phyloP scores from a whole-genome alignment of 192 early-diverging fungal species.

The Entophlyctis helioformis region DNA sequence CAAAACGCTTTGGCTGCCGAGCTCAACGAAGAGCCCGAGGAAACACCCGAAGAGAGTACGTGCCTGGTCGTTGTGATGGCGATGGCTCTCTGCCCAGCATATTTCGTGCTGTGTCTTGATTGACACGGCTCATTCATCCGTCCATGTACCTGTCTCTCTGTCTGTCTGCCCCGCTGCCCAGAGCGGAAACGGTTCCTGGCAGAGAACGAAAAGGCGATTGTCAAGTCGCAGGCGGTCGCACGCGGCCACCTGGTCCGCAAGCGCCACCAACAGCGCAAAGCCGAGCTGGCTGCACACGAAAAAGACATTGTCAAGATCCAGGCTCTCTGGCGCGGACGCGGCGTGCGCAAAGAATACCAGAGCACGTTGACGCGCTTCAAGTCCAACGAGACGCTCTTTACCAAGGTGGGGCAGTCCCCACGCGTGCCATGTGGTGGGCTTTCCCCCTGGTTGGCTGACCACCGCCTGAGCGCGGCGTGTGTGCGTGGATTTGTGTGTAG shows the following conservation, averaged over 20 bases:
- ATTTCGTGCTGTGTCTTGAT: too few relatives aligned
- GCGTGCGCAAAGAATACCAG: too few relatives aligned
- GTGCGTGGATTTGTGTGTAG: constrained; percentile 5
- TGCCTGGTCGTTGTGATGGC: too few relatives aligned
- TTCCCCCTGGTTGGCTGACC: too few relatives aligned
- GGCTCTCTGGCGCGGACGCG: constrained; percentile 7
- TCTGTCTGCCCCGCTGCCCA: too few relatives aligned
- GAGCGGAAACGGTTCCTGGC: constrained; percentile 5
- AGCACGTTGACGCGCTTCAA: too few relatives aligned
- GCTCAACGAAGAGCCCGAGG: constrained; percentile 16
- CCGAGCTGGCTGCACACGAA: constrained; percentile 10
- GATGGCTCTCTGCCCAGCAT: background rate
- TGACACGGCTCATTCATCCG: too few relatives aligned
- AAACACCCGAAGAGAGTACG: constrained; percentile 2
- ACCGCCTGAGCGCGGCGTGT: background rate
- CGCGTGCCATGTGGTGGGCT: too few relatives aligned
- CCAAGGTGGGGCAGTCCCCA: too few relatives aligned
- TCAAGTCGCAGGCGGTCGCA: constrained; percentile 13
- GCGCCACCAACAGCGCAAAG: constrained; percentile 5
- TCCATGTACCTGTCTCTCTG: too few relatives aligned
- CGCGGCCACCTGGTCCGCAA: constrained; percentile 25
- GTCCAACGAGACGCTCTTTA: too few relatives aligned
- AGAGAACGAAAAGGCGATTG: constrained; percentile 8
- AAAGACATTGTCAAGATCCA: constrained; percentile 23
- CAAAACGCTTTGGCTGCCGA: constrained; percentile 47